A percentile compares a stretch with the other conserved stretches of the same genome.
phyloP scores from a whole-genome alignment of 768 basidiomycete species.

The Agrocybe pediades region DNA sequence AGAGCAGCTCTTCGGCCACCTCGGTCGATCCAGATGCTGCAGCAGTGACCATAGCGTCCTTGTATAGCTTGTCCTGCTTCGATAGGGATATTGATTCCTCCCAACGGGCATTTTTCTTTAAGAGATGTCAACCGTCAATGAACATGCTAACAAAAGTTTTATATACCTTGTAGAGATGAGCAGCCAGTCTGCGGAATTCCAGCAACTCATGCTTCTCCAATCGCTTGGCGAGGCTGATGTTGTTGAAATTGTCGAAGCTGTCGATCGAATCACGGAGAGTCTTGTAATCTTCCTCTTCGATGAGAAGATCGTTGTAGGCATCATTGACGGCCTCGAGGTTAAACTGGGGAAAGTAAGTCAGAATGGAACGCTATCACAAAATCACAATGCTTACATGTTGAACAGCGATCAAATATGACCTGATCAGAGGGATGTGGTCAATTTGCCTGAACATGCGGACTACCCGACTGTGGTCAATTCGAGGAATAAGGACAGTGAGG shows the following conservation, averaged over 20 bases:
- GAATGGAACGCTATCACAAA: background rate
- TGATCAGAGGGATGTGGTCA: conserved; percentile 94
- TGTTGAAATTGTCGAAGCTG: conserved; percentile 98
- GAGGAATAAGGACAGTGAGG: conserved; percentile 87
- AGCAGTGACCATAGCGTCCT: conserved; percentile 93
- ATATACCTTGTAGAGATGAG: conserved; percentile 90
- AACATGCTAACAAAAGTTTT: background rate
- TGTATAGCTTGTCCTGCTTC: conserved; percentile 96
- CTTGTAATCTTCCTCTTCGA: conserved; percentile 99
- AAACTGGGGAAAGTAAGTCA: conserved; percentile 47
- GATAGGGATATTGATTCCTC: conserved; percentile 95
- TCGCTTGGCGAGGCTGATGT: conserved; percentile 79
- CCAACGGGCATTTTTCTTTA: conserved; percentile 91
- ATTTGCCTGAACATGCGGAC: conserved; percentile 95
- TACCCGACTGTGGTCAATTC: conserved; percentile 94
- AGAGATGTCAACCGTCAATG: conserved; percentile 1
- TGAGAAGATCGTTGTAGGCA: conserved; percentile 96
- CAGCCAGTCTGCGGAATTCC: conserved; percentile 93
- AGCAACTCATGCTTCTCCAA: conserved; percentile 89
- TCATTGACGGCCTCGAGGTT: conserved; percentile 98
- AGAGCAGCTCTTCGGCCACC: conserved; percentile 91
- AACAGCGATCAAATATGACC: conserved; percentile 95
- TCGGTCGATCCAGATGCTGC: conserved; percentile 83
- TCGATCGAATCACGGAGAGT: conserved; percentile 97
- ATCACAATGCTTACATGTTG: conserved; percentile 67